Conservation (phyloP, 345 rosid species). For the Euphorbia pulcherrima region DNA sequence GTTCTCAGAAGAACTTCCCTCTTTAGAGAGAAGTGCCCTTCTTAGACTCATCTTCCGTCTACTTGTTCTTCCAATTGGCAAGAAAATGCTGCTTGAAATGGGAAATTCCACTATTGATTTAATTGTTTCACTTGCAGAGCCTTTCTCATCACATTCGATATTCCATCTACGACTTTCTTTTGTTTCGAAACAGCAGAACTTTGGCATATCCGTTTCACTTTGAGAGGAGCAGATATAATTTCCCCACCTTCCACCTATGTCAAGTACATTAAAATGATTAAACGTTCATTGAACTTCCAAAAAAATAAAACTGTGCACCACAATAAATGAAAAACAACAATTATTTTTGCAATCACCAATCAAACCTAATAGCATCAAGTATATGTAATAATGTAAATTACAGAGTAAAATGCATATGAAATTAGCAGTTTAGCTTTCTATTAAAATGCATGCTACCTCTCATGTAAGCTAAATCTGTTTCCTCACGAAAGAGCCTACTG, state of each 20-base stretch:
- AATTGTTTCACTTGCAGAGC: constrained; percentile 30
- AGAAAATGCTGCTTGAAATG: constrained; percentile 35
- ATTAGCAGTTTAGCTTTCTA: neutral
- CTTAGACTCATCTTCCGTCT: constrained; percentile 63
- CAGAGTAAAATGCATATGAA: neutral
- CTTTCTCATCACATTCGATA: constrained; percentile 47
- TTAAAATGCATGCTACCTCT: neutral
- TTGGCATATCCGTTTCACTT: constrained; percentile 26
- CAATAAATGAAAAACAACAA: neutral
- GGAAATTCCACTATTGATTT: constrained; percentile 42
- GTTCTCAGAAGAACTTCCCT: constrained; percentile 37
- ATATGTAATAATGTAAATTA: neutral
- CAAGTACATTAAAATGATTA: constrained; percentile 10
- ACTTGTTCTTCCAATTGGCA: constrained; percentile 40
- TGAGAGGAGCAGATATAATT: constrained; percentile 10
- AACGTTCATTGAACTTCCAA: neutral
- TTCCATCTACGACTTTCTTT: constrained; percentile 35
- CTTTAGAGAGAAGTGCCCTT: constrained; percentile 38
- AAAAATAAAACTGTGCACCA: neutral
- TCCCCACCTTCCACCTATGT: constrained; percentile 18
- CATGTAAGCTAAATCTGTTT: constrained; percentile 4
- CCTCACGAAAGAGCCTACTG: neutral
- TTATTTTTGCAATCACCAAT: neutral
- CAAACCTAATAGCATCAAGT: neutral
- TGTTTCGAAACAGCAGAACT: constrained; percentile 45